Percentiles rank a stretch among this genome's conserved stretches.
These are phyloP conservation scores for Leishmania tropica DNA, from an alignment of 208 protist genomes.

Conservation along the genomic window DNA sequence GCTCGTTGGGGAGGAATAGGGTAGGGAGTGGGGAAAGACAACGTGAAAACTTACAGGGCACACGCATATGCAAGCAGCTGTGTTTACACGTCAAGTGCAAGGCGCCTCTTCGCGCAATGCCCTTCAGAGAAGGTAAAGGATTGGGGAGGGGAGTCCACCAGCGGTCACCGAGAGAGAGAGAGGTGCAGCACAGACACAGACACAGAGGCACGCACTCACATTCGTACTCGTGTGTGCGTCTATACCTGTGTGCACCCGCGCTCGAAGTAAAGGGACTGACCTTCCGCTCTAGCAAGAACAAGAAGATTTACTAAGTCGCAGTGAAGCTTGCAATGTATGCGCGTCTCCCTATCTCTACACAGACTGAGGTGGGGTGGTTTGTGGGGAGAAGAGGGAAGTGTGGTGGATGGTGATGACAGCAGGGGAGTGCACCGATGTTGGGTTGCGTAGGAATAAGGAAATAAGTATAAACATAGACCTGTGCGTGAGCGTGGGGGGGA, in stretches of 20 bases:
- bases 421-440: neutral
- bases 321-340: neutral
- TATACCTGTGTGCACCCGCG: neutral
- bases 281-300: neutral
- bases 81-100: neutral
- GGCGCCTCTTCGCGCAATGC: neutral
- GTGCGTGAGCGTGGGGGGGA: neutral
- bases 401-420: neutral
- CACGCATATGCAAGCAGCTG: neutral
- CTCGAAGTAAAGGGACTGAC: neutral
- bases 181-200: too few species aligned
- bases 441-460: neutral
- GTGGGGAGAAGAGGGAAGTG: neutral
- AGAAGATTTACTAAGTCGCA: neutral
- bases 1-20: neutral
- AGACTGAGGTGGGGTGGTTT: neutral
- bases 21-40: neutral
- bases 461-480: neutral
- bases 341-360: neutral
- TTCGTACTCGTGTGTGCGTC: neutral
- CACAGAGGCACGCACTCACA: slow-evolving; percentile 4
- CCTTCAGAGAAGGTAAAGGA: neutral
- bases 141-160: neutral
- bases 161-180: neutral
- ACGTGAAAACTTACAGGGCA: neutral